Conservation (phyloP, 179 eudicot genomes). For the Amaranthus tricolor region DNA sequence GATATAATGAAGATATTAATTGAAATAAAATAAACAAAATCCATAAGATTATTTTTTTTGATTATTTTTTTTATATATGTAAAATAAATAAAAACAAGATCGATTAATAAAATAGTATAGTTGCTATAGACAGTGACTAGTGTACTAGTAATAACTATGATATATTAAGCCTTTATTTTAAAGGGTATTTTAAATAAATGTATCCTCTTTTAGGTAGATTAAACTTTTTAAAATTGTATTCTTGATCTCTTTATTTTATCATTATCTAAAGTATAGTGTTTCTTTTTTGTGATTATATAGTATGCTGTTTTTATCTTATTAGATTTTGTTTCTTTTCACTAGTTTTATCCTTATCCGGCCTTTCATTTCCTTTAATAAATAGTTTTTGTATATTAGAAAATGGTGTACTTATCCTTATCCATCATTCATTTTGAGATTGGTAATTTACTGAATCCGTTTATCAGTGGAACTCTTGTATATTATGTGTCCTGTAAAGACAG, state of each 20-base stretch:
- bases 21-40: no score
- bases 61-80: no score
- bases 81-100: no score
- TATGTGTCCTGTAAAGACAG: not conserved
- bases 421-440: not conserved
- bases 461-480: not conserved
- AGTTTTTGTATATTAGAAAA: not conserved
- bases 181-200: not conserved
- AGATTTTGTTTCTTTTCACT: not conserved
- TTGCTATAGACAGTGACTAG: no score
- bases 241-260: slow-evolving; percentile 17
- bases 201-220: not conserved
- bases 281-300: slow-evolving; percentile 4
- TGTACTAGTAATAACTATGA: not conserved
- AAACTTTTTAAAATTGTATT: not conserved
- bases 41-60: no score
- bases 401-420: not conserved
- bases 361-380: not conserved
- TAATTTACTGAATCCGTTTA: not conserved
- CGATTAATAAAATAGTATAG: no score
- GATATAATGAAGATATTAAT: no score
- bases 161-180: not conserved
- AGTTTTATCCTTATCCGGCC: slow-evolving; percentile 14
- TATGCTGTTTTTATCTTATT: slow-evolving; percentile 5
- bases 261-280: slow-evolving; percentile 14